Conservation (phyloP, 352 stramenopile genomes). For the Pythium angustatum region DNA sequence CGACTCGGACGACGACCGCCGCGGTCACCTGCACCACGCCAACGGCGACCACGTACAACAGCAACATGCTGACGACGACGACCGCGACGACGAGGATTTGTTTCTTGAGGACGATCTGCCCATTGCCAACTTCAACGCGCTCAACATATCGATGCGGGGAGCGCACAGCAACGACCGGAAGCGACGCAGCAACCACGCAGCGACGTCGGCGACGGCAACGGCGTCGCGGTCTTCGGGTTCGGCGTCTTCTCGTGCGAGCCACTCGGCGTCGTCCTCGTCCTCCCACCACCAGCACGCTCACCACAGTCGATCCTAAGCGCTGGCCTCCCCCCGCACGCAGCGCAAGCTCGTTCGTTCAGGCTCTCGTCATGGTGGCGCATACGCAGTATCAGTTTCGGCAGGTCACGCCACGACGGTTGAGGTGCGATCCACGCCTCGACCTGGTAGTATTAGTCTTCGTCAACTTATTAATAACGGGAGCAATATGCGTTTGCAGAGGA, state of each 20-base stretch:
- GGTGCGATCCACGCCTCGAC: not conserved
- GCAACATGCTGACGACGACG: slow-evolving; percentile 6
- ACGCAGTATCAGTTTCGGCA: slow-evolving; percentile 22
- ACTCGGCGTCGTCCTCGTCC: slow-evolving; percentile 7
- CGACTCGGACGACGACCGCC: slow-evolving; percentile 21
- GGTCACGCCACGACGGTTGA: not conserved
- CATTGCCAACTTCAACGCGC: slow-evolving; percentile 22
- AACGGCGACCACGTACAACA: not conserved
- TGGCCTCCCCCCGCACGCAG: not conserved
- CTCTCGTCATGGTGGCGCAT: not conserved
- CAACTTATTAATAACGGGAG: slow-evolving; percentile 36
- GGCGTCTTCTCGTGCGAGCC: slow-evolving; percentile 3
- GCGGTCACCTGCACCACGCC: slow-evolving; percentile 8
- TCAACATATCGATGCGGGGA: slow-evolving; percentile 26
- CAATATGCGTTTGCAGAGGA: slow-evolving; percentile 25
- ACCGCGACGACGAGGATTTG: slow-evolving; percentile 24
- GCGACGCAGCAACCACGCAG: slow-evolving; percentile 2
- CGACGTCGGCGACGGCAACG: too few relatives aligned
- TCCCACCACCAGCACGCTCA: slow-evolving; percentile 7
- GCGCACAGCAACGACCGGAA: slow-evolving; percentile 14
- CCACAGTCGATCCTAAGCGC: slow-evolving; percentile 15
- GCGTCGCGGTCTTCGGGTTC: slow-evolving; percentile 3
- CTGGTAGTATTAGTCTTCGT: slow-evolving; percentile 30
- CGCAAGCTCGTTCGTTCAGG: not conserved
- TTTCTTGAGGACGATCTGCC: slow-evolving; percentile 31